Percentiles rank a stretch among this genome's conserved stretches.
phyloP scores from a whole-genome alignment of 1,284 basidiomycete genomes.

The Cryptococcus wingfieldii region DNA sequence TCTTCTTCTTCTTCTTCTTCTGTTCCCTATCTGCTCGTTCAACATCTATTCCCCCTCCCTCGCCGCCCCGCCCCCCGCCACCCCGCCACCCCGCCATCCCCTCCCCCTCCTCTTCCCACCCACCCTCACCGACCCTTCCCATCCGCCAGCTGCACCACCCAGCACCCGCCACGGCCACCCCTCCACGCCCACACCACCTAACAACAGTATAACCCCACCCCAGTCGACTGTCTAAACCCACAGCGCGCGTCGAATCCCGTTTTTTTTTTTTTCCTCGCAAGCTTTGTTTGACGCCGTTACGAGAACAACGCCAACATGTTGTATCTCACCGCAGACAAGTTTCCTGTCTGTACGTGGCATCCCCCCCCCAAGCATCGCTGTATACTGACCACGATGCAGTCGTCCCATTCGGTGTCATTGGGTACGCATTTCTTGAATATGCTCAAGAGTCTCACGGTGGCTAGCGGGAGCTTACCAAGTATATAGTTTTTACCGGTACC shows the following conservation, averaged over 20 bases:
- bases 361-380: neutral
- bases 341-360: constrained; percentile 64
- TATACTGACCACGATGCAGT: constrained; percentile 52
- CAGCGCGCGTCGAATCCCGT: neutral
- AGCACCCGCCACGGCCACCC: neutral
- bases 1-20: neutral
- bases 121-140: neutral
- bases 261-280: neutral
- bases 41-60: neutral
- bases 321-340: constrained; percentile 70
- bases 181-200: neutral
- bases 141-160: neutral
- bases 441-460: neutral
- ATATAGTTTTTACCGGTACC: constrained; percentile 66
- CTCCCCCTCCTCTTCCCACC: neutral
- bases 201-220: neutral
- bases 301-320: constrained; percentile 8
- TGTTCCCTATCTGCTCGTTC: neutral
- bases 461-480: neutral
- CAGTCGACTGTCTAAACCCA: neutral
- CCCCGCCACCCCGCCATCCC: neutral
- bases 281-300: neutral
- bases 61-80: no score
- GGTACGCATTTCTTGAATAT: constrained; percentile 53
- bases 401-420: constrained; percentile 84